Evolutionary conservation across 306 rosid species (phyloP), one percentile per base, ranked within the genome.

Genomic region (Lathyrus oleraceus): DNA sequence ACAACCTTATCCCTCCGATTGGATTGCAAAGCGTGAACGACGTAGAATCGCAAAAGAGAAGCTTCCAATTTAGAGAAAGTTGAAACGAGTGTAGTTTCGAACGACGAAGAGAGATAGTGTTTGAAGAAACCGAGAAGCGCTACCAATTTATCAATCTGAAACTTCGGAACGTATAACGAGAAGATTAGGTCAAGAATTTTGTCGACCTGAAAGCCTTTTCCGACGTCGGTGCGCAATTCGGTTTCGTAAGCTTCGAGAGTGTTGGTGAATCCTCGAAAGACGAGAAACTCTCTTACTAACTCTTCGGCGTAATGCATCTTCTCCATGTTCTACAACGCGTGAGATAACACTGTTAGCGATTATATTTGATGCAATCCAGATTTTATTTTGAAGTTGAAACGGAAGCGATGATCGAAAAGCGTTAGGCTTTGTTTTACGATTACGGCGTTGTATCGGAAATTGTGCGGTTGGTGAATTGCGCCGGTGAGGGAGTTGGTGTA

Each of bases 281-380:
- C 85, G 42, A 94, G 92, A 79, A 90, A 94, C 78, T 94, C 99
- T 74, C 96, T 78, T 59, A 87, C 92, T 63, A 94, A 85, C 85
- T 94, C 99, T 79, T 94, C 99, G 0, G 96, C 97, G 61, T 88
- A 87, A 76, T 57, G 89, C 92, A 94, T 87, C 72, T 88, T 91
- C 90, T 90, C 98, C 96, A 89, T 85, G 59, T 38, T 61, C 45
- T 17, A 19, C 19, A 62, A 11, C 2, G 15, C 35, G 35, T n/a
- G 36, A 60, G 16, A 12, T 16, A 32, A 32, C 14, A 17, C 8
- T 40, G 65, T 32, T 35, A 15, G 1, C 16, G 10, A 65, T 65
- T 65, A 5, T 59, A 15, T 8, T 61, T 3, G 38, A 64, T 15
- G 8, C 3, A 19, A 56, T 56, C 1, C 14, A 25, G 62, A 56